Evolutionary conservation across 371 early-diverging fungal species (phyloP), one percentile per base, ranked within the genome.

Genomic region (Rhizopus arrhizus): DNA sequence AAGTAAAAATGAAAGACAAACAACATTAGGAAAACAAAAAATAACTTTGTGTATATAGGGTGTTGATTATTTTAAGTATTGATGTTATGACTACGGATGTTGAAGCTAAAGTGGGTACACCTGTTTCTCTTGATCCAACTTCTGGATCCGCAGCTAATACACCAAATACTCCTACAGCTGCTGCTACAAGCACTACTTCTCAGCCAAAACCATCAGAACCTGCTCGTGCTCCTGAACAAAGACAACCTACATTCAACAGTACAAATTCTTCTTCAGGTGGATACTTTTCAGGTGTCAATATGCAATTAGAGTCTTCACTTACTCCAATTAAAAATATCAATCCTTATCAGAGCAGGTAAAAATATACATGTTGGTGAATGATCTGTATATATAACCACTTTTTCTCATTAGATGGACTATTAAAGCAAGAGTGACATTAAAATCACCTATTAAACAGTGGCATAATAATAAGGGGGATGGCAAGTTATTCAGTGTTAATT

Each of bases 401-500:
- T n/a, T n/a, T 22, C 22, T 45, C 10, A 10, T 32, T 61, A 76
- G 85, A 65, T 96, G 96, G 96, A 95, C 94, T 9, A 96, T 98
- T 69, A 83, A 87, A 58, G 99, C 93, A 0, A 86, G 94, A 35
- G 91, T 93, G 13, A 84, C 89, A 16, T 76, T 83, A 55, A 98
- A 98, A 77, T 82, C 90, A 3, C 89, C 89, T 4, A 89, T 98
- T 59, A 88, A 84, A 58, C 74, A 72, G 15, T 98, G 91, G 91
- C 84, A 74, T 58, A 97, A 96, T 68, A 73, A 71, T 8, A 77
- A 81, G 11, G 90, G 91, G 13, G 87, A 89, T 38, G 99, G 99
- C 13, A 89, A 88, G 59, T 83, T 98, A 3, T 98, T 98, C 69
- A 93, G 88, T 69, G 86, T 94, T 49, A 89, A 88, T 13, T 75